These are phyloP conservation scores for Amanita jacksonii DNA, from an alignment of 768 basidiomycete species.

Conservation along the genomic window DNA sequence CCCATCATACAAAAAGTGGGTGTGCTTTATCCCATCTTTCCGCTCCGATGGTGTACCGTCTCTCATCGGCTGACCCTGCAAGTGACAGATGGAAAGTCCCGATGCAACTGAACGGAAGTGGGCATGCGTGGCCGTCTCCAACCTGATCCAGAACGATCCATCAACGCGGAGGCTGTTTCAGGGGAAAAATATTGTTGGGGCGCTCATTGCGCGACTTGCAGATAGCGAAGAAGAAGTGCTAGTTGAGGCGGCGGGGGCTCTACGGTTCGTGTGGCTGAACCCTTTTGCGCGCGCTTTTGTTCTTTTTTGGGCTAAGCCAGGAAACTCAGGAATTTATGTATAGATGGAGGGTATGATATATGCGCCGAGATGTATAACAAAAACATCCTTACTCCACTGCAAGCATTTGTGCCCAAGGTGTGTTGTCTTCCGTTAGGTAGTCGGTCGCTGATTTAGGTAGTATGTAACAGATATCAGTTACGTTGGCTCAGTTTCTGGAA, in stretches of 20 bases:
- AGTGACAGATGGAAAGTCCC: constrained; percentile 56
- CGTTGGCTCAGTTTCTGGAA: constrained; percentile 57
- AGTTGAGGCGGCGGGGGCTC: constrained; percentile 79
- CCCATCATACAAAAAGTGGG: constrained; percentile 87
- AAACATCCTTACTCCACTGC: constrained; percentile 73
- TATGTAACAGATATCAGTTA: constrained; percentile 57
- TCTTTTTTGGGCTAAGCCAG: too few relatives aligned
- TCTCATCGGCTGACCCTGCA: constrained; percentile 6
- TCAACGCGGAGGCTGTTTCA: constrained; percentile 85
- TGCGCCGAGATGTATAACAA: constrained; percentile 98
- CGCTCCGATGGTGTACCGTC: constrained; percentile 7
- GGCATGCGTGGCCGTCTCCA: constrained; percentile 96
- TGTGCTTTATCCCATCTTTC: neutral
- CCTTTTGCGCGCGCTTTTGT: constrained; percentile 1
- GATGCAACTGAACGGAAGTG: constrained; percentile 82
- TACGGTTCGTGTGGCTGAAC: constrained; percentile 65
- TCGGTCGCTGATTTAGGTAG: neutral
- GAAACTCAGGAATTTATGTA: constrained; percentile 68
- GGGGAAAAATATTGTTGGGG: constrained; percentile 83
- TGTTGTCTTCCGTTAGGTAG: constrained; percentile 8
- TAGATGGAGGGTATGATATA: constrained; percentile 93
- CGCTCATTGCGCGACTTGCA: constrained; percentile 76
- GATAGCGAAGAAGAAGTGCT: constrained; percentile 88
- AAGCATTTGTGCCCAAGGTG: constrained; percentile 73
- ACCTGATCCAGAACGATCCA: constrained; percentile 90